Percentiles rank a stretch among this genome's conserved stretches.
Evolutionary conservation across 1,284 basidiomycete species (phyloP).

Genomic region (Pseudozyma sp.): DNA sequence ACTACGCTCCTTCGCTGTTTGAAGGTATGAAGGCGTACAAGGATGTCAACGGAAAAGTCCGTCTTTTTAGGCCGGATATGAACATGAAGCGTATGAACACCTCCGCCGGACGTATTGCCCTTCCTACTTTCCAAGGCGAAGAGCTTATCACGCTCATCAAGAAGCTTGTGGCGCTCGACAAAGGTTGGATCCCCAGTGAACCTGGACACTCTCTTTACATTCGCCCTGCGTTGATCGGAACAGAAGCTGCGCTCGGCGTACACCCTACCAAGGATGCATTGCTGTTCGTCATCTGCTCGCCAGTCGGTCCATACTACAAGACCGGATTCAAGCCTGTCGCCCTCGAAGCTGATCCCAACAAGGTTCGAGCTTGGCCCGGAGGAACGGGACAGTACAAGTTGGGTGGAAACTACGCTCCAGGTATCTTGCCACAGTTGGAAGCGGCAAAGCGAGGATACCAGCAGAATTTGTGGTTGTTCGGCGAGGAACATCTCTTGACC

Average conservation of each 20-base stretch:
- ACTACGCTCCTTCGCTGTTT: slow-evolving; percentile 90
- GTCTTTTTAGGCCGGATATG: slow-evolving; percentile 94
- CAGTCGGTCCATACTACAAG: slow-evolving; percentile 87
- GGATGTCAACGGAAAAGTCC: slow-evolving; percentile 80
- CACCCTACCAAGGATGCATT: slow-evolving; percentile 87
- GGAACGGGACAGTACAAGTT: slow-evolving; percentile 67
- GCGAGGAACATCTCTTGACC: slow-evolving; percentile 69
- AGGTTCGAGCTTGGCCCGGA: slow-evolving; percentile 73
- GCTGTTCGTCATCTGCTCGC: slow-evolving; percentile 92
- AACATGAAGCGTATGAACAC: slow-evolving; percentile 86
- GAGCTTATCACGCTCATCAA: slow-evolving; percentile 87
- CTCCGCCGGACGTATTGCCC: slow-evolving; percentile 77
- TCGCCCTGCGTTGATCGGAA: slow-evolving; percentile 86
- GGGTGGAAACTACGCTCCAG: slow-evolving; percentile 67
- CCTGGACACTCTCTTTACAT: slow-evolving; percentile 93
- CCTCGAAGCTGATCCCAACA: slow-evolving; percentile 89
- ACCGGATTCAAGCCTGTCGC: slow-evolving; percentile 95
- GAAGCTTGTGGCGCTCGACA: slow-evolving; percentile 85
- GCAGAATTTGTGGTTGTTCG: slow-evolving; percentile 93
- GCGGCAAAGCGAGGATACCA: slow-evolving; percentile 88
- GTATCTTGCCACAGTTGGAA: slow-evolving; percentile 77
- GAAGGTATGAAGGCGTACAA: slow-evolving; percentile 98
- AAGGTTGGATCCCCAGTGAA: slow-evolving; percentile 90
- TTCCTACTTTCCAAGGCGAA: slow-evolving; percentile 85
- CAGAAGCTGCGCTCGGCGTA: slow-evolving; percentile 87